These are phyloP conservation scores for Coprinopsis cinerea DNA, from an alignment of 768 basidiomycete species.

Conservation along the genomic window DNA sequence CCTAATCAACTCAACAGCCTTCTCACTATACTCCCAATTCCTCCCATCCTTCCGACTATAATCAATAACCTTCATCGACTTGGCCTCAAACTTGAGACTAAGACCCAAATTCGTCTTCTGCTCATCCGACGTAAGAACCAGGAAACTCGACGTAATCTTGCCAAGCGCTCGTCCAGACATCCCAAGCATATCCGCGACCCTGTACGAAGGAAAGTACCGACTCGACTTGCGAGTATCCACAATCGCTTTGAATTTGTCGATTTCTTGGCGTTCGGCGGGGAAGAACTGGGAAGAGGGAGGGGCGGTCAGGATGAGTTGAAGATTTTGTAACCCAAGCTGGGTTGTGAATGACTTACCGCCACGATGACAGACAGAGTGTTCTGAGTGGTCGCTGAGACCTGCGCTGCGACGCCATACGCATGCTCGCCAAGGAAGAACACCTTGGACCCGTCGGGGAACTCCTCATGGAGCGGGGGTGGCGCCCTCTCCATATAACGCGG, in stretches of 20 bases:
- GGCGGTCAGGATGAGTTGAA: neutral
- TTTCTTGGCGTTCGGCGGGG: conserved; percentile 77
- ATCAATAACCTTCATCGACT: conserved; percentile 86
- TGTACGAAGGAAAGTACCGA: conserved; percentile 75
- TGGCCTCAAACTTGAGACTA: conserved; percentile 94
- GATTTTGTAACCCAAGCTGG: neutral
- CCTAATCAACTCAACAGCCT: conserved; percentile 70
- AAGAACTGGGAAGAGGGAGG: conserved; percentile 58
- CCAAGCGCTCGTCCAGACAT: conserved; percentile 78
- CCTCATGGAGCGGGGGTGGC: conserved; percentile 76
- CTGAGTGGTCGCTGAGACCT: conserved; percentile 70
- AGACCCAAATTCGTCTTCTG: conserved; percentile 88
- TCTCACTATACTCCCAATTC: conserved; percentile 92
- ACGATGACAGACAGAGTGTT: conserved; percentile 73
- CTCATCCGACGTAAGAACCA: conserved; percentile 73
- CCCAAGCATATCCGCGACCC: conserved; percentile 64
- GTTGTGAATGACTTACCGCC: conserved; percentile 50
- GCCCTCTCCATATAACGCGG: conserved; percentile 79
- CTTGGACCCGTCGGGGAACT: conserved; percentile 85
- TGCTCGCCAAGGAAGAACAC: conserved; percentile 96
- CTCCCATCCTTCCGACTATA: conserved; percentile 82
- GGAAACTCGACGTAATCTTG: conserved; percentile 88
- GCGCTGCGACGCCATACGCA: conserved; percentile 93
- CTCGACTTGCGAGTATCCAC: conserved; percentile 48
- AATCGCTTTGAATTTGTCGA: conserved; percentile 66